Conservation (phyloP, 176 grass and related monocot genomes). For the Calamus simplicifolius region DNA sequence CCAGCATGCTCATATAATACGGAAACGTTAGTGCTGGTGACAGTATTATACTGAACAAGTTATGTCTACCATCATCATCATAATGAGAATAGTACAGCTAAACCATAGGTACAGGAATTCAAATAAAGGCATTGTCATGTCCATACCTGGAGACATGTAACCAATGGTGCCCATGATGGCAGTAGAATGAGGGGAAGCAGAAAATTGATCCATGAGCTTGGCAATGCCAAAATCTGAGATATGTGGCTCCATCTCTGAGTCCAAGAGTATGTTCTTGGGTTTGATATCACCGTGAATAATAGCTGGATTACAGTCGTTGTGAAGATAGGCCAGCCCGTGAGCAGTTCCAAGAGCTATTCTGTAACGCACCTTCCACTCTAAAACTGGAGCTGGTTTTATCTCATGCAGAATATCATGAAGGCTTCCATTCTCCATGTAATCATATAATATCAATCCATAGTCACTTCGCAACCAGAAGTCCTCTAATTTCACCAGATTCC, state of each 20-base stretch:
- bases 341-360: constrained; percentile 65
- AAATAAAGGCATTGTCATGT: background rate
- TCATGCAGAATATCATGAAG: constrained; percentile 69
- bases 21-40: too few species aligned
- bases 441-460: constrained; percentile 69
- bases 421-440: constrained; percentile 79
- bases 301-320: constrained; percentile 52
- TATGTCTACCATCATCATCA: background rate
- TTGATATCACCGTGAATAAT: constrained; percentile 85
- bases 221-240: constrained; percentile 95
- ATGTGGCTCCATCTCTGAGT: constrained; percentile 61
- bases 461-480: constrained; percentile 51
- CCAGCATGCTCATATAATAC: too few species aligned
- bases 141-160: constrained; percentile 79
- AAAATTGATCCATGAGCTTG: constrained; percentile 50
- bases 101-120: background rate
- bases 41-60: too few species aligned
- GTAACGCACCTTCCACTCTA: constrained; percentile 57
- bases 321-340: constrained; percentile 67
- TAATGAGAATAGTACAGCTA: background rate
- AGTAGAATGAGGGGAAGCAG: constrained; percentile 35
- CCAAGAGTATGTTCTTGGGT: constrained; percentile 75
- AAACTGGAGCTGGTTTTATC: constrained; percentile 19
- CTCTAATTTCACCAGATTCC: constrained; percentile 60
- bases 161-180: constrained; percentile 64